Evolutionary conservation across 139 green algal genomes (phyloP).

Genomic region (Pleodorina starrii): DNA sequence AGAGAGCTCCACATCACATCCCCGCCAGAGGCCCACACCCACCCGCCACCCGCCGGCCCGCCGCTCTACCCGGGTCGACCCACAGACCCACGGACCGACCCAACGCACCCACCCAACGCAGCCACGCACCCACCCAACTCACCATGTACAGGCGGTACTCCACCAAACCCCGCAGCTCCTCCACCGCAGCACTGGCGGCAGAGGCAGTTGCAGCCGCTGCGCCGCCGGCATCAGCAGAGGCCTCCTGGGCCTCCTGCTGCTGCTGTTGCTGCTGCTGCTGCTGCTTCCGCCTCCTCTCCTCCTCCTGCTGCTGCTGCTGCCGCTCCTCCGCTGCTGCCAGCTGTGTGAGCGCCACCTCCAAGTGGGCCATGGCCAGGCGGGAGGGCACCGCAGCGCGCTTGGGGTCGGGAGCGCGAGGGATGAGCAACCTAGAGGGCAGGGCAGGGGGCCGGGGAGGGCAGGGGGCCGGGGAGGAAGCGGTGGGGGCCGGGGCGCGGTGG

Average conservation of each 20-base stretch:
- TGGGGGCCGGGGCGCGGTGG: too few species aligned
- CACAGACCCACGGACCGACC: too few species aligned
- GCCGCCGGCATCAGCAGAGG: background rate
- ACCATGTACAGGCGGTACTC: slow-evolving; percentile 29
- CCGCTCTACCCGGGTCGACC: too few species aligned
- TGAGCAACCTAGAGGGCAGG: slow-evolving; percentile 57
- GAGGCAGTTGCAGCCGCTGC: background rate
- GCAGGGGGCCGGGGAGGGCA: background rate
- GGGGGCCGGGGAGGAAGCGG: background rate
- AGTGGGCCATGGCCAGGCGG: slow-evolving; percentile 76
- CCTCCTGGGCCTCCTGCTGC: background rate
- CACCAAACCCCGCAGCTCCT: slow-evolving; percentile 37
- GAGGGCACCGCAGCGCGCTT: slow-evolving; percentile 70
- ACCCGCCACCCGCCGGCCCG: too few species aligned
- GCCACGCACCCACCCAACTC: too few species aligned
- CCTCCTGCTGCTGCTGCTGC: background rate
- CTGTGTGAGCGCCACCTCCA: slow-evolving; percentile 68
- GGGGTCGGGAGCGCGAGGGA: slow-evolving; percentile 71
- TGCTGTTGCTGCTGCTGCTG: slow-evolving; percentile 15
- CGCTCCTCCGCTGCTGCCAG: slow-evolving; percentile 49
- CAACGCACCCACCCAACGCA: too few species aligned
- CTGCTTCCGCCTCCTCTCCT: background rate
- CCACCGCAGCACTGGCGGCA: background rate
- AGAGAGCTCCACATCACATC: too few species aligned
- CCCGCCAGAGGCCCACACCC: too few species aligned